Percentiles rank a stretch among this genome's conserved stretches.
Evolutionary conservation across 805 yeast genomes (phyloP).

Genomic region (Candida maesae): DNA sequence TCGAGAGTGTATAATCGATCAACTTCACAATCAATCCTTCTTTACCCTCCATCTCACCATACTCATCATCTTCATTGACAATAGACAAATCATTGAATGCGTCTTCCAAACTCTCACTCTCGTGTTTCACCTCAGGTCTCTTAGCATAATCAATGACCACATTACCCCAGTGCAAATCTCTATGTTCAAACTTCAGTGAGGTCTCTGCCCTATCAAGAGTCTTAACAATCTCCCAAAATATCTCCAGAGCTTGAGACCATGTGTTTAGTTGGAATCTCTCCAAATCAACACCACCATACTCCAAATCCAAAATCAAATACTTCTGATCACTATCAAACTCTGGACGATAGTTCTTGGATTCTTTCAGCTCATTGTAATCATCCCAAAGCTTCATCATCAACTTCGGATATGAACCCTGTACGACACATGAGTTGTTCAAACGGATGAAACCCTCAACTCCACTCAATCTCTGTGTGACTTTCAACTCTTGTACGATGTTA

Average conservation of each 20-base stretch:
- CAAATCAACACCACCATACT: slow-evolving; percentile 41
- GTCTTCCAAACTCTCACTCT: slow-evolving; percentile 16
- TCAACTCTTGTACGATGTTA: slow-evolving; percentile 45
- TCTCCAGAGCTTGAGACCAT: slow-evolving; percentile 37
- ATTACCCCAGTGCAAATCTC: slow-evolving; percentile 69
- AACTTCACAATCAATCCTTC: slow-evolving; percentile 38
- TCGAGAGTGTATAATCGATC: slow-evolving; percentile 55
- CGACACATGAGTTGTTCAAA: slow-evolving; percentile 42
- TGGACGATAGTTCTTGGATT: slow-evolving; percentile 37
- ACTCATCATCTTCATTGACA: slow-evolving; percentile 9
- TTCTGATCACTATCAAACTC: slow-evolving; percentile 30
- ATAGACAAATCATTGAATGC: slow-evolving; percentile 22
- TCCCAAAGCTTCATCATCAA: slow-evolving; percentile 44
- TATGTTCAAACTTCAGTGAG: slow-evolving; percentile 56
- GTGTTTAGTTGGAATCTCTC: slow-evolving; percentile 38
- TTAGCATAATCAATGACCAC: slow-evolving; percentile 41
- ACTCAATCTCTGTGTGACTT: slow-evolving; percentile 38
- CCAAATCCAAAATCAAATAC: slow-evolving; percentile 35
- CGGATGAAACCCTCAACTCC: slow-evolving; percentile 41
- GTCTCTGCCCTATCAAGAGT: slow-evolving; percentile 50
- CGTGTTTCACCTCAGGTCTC: not conserved
- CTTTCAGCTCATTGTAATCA: slow-evolving; percentile 28
- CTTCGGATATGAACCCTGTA: slow-evolving; percentile 42
- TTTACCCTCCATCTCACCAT: slow-evolving; percentile 1
- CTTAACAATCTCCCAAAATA: slow-evolving; percentile 54